Base-by-base conservation (phyloP, 345 rosid species). In the Draba incana region DNA sequence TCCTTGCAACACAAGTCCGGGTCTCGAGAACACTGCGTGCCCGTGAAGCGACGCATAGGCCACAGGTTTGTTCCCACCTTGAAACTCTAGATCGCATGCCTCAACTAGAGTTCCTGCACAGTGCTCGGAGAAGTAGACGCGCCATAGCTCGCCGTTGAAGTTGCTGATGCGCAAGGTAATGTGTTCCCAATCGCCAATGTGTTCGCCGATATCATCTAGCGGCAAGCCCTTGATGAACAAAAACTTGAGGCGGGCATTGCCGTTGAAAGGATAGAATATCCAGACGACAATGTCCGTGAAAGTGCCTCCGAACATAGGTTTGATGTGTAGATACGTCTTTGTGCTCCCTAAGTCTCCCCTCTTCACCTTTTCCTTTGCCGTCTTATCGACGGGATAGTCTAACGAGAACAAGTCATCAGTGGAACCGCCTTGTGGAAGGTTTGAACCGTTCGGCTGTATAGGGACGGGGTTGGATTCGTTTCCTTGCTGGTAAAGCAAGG, bases 161-260 rank as follows among this genome's bases (percentile, higher is more conserved):
- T 92, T 92, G 84, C 93, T 92, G 39, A 90, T 62, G 72, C 98
- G 82, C 16, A 92, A 61, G n/a, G 97, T 85, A 48, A 92, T 58
- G 45, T 90, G 97, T 80, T 92, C 98, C 98, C 97, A 92, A 5
- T 92, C 97, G 1, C 98, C 97, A 7, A 89, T 69, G 53, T 92
- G 98, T 50, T 87, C 81, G 5, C 96, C 98, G 33, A 92, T 71
- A 61, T 61, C 81, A 41, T 92, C 91, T 35, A 90, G 13, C 1
- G 80, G 48, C 7, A 86, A 42, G 10, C 74, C 68, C 65, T 64
- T 64, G 64, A 92, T 33, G 66, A 85, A 57, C 50, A 75, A 79
- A 6, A 90, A 73, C 60, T 92, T 88, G 12, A 85, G 91, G 72
- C 61, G 87, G 1, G 84, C 87, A 0, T 93, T 81, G 3, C 98